phyloP scores from a whole-genome alignment of 2,329 filamentous ascomycete species.

The Fusarium falciforme region DNA sequence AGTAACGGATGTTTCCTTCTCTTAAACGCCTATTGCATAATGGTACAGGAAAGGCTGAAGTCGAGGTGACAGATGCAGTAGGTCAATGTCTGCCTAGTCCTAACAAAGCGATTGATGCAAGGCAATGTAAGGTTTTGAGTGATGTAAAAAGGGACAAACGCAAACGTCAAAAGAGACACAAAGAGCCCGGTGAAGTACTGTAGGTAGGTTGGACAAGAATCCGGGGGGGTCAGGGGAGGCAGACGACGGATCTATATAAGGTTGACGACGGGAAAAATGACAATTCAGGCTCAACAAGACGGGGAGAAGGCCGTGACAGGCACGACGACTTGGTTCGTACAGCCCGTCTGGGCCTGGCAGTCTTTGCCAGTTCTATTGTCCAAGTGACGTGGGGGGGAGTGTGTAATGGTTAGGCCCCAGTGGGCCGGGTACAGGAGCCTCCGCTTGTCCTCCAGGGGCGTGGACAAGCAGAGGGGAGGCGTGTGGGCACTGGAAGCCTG shows the following conservation, averaged over 20 bases:
- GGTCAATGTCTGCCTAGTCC: conserved; percentile 27
- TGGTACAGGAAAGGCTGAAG: conserved; percentile 14
- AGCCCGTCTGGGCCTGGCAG: conserved; percentile 22
- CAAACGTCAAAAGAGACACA: conserved; percentile 18
- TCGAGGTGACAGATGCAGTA: conserved; percentile 20
- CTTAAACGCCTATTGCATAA: conserved; percentile 25
- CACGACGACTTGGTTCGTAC: conserved; percentile 25
- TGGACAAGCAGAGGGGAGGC: neutral
- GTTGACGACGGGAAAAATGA: conserved; percentile 39
- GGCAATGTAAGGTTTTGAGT: conserved; percentile 2
- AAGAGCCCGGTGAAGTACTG: conserved; percentile 4
- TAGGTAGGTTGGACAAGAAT: conserved; percentile 15
- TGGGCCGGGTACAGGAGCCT: conserved; percentile 19
- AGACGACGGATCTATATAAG: conserved; percentile 43
- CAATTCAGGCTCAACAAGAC: conserved; percentile 40
- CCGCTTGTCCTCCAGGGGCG: conserved; percentile 1
- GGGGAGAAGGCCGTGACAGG: conserved; percentile 44
- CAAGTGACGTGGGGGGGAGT: conserved; percentile 37
- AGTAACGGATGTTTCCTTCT: conserved; percentile 8
- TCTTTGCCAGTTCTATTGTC: conserved; percentile 20
- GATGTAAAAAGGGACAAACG: conserved; percentile 8
- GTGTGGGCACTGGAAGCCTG: conserved; percentile 8
- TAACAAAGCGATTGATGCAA: conserved; percentile 8
- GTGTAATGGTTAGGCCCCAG: conserved; percentile 35
- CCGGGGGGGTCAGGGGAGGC: conserved; percentile 23